Base-by-base conservation (phyloP, 108 stramenopile genomes). In the Nitzschia putrida region DNA sequence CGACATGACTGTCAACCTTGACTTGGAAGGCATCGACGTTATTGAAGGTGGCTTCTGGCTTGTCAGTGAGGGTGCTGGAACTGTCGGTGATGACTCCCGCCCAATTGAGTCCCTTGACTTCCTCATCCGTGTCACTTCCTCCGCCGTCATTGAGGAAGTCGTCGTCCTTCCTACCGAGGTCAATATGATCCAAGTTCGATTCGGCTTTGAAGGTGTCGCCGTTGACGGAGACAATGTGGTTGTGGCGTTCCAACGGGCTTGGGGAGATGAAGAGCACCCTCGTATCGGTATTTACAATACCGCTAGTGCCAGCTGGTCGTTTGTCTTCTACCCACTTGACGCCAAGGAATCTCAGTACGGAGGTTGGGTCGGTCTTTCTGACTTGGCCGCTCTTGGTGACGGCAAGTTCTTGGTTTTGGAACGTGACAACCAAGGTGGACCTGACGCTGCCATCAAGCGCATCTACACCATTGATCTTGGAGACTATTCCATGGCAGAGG, bases 281-380 rank as follows among this genome's bases (percentile, higher is more conserved):
- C 82, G 82, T 13, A 14, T 92, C 21, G 78, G 67, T 38, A 64
- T 92, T 42, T 88, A 84, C 68, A 63, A 80, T 50, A 64, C 56
- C 2, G 68, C 42, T 20, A 54, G 22, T 13, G 68, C 44, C 14
- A 53, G 7, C 10, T 85, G 87, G 87, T 79, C 61, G n/a, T 80
- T 69, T 49, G 77, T 66, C 49, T 84, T 76, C 40, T 88, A 87
- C 65, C 88, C 86, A 2, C 66, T 92, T 18, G 87, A 88, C 40
- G 39, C 25, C 12, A 61, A 65, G 9, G 69, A 76, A 38, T 87
- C 86, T 66, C 84, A 76, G 41, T 64, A 63, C 20, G 90, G 90
- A 40, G 90, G 90, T 13, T 91, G 87, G 90, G 85, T 91, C 45
- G 90, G 90, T 38, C 81, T 88, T 50, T 68, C 71, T 10, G 90